Evolutionary conservation across 495 filamentous ascomycete genomes (phyloP).

Genomic region (Pyrenula massariospora): DNA sequence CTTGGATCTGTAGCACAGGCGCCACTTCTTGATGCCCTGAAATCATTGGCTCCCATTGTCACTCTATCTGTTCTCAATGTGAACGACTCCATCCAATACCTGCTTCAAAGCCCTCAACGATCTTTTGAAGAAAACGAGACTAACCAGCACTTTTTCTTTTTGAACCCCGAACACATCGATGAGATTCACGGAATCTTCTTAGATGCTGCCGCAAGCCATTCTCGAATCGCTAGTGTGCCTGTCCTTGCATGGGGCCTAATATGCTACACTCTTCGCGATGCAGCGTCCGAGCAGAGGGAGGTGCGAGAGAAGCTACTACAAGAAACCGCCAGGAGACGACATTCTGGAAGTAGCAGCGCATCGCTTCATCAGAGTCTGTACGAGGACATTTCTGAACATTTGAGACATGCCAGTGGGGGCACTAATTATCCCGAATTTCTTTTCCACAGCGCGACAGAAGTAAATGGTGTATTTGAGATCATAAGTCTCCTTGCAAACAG

Average conservation of each 20-base stretch:
- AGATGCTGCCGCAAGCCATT: constrained; percentile 24
- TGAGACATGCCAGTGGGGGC: constrained; percentile 24
- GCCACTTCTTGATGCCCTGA: constrained; percentile 48
- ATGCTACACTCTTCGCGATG: constrained; percentile 51
- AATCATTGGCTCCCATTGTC: constrained; percentile 55
- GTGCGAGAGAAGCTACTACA: constrained; percentile 47
- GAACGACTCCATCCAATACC: constrained; percentile 25
- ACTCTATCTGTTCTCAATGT: constrained; percentile 66
- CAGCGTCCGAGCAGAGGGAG: constrained; percentile 44
- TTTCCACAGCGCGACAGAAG: constrained; percentile 39
- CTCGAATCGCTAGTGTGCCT: constrained; percentile 47
- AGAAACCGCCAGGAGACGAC: constrained; percentile 21
- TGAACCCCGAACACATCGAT: constrained; percentile 46
- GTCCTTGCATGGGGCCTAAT: constrained; percentile 70
- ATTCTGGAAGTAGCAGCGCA: constrained; percentile 14
- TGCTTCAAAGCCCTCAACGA: constrained; percentile 13
- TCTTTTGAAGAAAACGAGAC: constrained; percentile 8
- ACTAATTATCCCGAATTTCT: constrained; percentile 36
- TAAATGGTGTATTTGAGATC: constrained; percentile 47
- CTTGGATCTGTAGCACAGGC: constrained; percentile 31
- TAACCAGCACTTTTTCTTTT: constrained; percentile 36
- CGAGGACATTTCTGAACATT: constrained; percentile 38
- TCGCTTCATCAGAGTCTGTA: constrained; percentile 35
- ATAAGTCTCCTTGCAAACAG: constrained; percentile 17
- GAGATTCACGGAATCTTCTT: constrained; percentile 54